Evolutionary conservation across 2,329 filamentous ascomycete genomes (phyloP).

Genomic region (Ploettnerulaceae sp.): DNA sequence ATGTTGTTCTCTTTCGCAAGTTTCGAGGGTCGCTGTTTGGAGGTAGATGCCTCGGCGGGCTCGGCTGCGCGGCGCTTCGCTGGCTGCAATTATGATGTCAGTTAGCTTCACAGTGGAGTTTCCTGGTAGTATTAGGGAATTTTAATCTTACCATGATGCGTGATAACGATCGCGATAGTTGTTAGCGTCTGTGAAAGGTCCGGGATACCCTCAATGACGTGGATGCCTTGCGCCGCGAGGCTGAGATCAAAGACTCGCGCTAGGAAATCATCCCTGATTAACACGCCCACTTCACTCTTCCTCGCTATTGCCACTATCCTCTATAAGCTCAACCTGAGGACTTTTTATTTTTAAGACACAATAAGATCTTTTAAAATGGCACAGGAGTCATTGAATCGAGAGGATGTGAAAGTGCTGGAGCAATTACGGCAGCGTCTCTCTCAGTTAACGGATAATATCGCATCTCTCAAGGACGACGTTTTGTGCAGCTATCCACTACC

Average conservation of each 20-base stretch:
- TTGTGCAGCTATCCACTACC: constrained; percentile 61
- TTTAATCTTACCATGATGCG: constrained; percentile 6
- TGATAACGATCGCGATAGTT: not conserved
- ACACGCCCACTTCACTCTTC: no score
- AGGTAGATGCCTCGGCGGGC: constrained; percentile 23
- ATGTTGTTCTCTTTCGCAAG: constrained; percentile 91
- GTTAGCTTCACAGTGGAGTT: not conserved
- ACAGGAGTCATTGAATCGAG: constrained; percentile 30
- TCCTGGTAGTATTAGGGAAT: not conserved
- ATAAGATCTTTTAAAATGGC: no score
- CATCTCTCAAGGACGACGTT: constrained; percentile 57
- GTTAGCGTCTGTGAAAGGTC: no score
- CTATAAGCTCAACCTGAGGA: no score
- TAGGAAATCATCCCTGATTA: no score
- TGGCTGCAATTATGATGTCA: constrained; percentile 21
- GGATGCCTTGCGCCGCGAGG: constrained; percentile 9
- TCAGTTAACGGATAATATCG: constrained; percentile 64
- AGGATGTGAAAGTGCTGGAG: constrained; percentile 65
- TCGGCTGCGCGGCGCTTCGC: constrained; percentile 30
- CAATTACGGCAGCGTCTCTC: constrained; percentile 63
- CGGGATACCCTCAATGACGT: no score
- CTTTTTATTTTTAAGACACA: no score
- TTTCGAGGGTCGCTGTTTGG: constrained; percentile 66
- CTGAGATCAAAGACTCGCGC: constrained; percentile 2
- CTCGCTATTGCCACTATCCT: no score